phyloP scores from a whole-genome alignment of 805 yeast genomes.

The Zygotorulaspora chibaensis region DNA sequence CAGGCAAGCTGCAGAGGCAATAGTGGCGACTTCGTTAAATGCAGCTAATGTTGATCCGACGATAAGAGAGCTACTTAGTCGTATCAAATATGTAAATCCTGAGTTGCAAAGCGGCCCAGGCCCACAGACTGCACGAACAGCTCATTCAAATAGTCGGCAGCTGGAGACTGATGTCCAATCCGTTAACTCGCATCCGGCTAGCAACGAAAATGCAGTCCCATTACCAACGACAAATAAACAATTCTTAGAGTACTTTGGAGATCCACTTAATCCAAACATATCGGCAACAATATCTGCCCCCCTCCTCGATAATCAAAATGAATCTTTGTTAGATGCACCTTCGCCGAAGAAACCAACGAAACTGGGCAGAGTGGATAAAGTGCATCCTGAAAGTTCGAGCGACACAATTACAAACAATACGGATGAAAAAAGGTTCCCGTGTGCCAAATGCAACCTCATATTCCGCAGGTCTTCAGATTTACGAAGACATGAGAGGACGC shows the following conservation, averaged over 20 bases:
- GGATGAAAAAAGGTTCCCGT: conserved; percentile 42
- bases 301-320: neutral
- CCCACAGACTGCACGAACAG: neutral
- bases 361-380: neutral
- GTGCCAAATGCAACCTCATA: conserved; percentile 56
- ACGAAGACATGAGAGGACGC: conserved; percentile 73
- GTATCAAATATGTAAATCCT: conserved; percentile 25
- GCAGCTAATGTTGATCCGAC: conserved; percentile 29
- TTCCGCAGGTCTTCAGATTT: conserved; percentile 67
- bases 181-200: neutral
- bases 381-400: neutral
- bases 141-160: neutral
- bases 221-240: neutral
- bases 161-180: neutral
- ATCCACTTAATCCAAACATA: conserved; percentile 4
- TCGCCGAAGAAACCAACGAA: neutral
- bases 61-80: conserved; percentile 27
- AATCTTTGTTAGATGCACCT: neutral
- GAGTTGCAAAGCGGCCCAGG: neutral
- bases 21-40: conserved; percentile 28
- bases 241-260: conserved; percentile 3
- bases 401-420: neutral
- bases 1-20: conserved; percentile 33
- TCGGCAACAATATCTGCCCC: neutral
- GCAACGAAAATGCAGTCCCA: neutral